Conservation (phyloP, 306 rosid genomes). For the Gleditsia sinensis region DNA sequence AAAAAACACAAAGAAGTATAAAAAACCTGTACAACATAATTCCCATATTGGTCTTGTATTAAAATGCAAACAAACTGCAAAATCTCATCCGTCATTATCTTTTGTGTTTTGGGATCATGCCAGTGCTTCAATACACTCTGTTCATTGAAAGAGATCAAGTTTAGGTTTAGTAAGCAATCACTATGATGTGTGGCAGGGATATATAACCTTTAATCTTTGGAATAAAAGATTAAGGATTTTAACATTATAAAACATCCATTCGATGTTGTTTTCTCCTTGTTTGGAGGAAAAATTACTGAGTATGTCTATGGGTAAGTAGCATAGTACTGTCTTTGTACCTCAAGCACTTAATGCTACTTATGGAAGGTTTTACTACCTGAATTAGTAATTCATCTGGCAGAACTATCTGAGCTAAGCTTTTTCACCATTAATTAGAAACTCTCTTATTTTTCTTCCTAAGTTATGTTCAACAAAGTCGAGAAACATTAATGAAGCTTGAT, state of each 20-base stretch:
- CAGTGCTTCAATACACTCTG: constrained; percentile 97
- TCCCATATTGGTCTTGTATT: constrained; percentile 96
- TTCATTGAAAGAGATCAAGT: constrained; percentile 28
- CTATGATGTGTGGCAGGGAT: not conserved
- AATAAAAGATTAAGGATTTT: not conserved
- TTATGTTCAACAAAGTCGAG: not conserved
- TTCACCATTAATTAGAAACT: not conserved
- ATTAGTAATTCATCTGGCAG: too few relatives aligned
- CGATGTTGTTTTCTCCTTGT: not conserved
- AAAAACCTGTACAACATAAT: constrained; percentile 94
- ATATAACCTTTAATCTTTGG: not conserved
- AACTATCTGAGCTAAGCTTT: too few relatives aligned
- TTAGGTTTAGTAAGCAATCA: constrained; percentile 28
- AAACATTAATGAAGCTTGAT: not conserved
- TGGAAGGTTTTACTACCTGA: not conserved
- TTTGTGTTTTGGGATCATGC: constrained; percentile 72
- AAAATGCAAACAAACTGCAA: constrained; percentile 89
- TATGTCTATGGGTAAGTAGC: not conserved
- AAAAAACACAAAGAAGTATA: constrained; percentile 30
- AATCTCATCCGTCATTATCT: constrained; percentile 95
- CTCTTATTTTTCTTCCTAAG: not conserved
- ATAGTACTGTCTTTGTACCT: not conserved
- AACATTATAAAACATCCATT: not conserved
- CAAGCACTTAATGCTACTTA: not conserved
- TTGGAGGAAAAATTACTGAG: not conserved